Evolutionary conservation across 2,329 filamentous ascomycete genomes (phyloP).

Genomic region (Claviceps monticola): DNA sequence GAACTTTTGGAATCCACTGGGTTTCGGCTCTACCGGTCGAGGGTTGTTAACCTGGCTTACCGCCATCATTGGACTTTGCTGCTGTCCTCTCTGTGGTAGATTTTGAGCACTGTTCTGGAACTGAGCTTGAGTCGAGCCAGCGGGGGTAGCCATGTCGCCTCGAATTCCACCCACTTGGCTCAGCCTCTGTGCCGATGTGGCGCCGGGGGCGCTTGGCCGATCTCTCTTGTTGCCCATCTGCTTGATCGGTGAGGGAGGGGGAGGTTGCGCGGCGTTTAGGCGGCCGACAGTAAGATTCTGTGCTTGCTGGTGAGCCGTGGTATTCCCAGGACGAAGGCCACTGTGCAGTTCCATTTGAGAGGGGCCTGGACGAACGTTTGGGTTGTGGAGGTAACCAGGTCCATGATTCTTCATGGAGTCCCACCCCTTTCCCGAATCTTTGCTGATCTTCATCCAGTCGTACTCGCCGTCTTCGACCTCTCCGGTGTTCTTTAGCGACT

Average conservation of each 20-base stretch:
- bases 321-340: slow-evolving; percentile 51
- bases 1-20: slow-evolving; percentile 77
- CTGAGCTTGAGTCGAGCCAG: slow-evolving; percentile 86
- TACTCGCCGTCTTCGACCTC: slow-evolving; percentile 97
- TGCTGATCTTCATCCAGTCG: slow-evolving; percentile 98
- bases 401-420: slow-evolving; percentile 57
- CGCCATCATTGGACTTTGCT: slow-evolving; percentile 43
- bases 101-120: slow-evolving; percentile 94
- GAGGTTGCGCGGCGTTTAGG: slow-evolving; percentile 90
- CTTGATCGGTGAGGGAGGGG: slow-evolving; percentile 73
- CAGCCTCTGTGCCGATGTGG: slow-evolving; percentile 59
- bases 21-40: slow-evolving; percentile 54
- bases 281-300: slow-evolving; percentile 62
- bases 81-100: slow-evolving; percentile 51
- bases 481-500: slow-evolving; percentile 84
- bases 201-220: slow-evolving; percentile 67
- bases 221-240: slow-evolving; percentile 61
- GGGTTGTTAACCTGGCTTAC: slow-evolving; percentile 37
- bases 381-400: slow-evolving; percentile 51
- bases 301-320: slow-evolving; percentile 48
- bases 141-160: slow-evolving; percentile 62
- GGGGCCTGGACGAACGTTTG: slow-evolving; percentile 63
- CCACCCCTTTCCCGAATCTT: slow-evolving; percentile 74
- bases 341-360: slow-evolving; percentile 77
- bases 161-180: slow-evolving; percentile 59